These are phyloP conservation scores for Hygrocybe punicea DNA, from an alignment of 768 basidiomycete species.

Conservation along the genomic window DNA sequence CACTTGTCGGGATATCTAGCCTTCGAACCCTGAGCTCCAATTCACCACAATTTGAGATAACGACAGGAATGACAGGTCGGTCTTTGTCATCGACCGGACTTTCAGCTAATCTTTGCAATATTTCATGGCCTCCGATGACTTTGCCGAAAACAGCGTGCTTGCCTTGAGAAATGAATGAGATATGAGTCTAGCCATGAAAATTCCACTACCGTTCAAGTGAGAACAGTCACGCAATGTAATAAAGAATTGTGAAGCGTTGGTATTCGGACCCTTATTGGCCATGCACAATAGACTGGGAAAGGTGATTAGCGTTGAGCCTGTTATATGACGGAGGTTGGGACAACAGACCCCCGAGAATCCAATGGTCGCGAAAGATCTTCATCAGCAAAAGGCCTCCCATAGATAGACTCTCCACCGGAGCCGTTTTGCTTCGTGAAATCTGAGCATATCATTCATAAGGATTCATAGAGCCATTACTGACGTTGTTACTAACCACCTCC, in stretches of 20 bases:
- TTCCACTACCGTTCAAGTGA: conserved; percentile 60
- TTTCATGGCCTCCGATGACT: conserved; percentile 59
- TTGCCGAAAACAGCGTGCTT: conserved; percentile 51
- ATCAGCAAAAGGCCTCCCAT: conserved; percentile 70
- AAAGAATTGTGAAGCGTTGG: conserved; percentile 87
- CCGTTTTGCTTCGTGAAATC: conserved; percentile 82
- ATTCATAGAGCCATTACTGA: too few species aligned
- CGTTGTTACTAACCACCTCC: conserved; percentile 70
- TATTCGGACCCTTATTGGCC: conserved; percentile 84
- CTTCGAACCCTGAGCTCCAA: conserved; percentile 57
- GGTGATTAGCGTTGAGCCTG: background rate
- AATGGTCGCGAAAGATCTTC: conserved; percentile 66
- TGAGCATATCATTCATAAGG: conserved; percentile 18
- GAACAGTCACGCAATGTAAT: conserved; percentile 73
- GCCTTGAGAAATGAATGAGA: conserved; percentile 32
- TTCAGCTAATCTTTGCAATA: conserved; percentile 56
- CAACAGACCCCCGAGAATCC: conserved; percentile 49
- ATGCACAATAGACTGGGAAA: conserved; percentile 65
- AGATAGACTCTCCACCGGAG: conserved; percentile 78
- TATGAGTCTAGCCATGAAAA: conserved; percentile 20
- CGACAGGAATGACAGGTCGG: conserved; percentile 62
- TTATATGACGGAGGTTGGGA: too few species aligned
- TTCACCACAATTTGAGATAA: conserved; percentile 78
- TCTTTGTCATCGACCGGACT: conserved; percentile 74
- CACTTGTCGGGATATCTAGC: background rate